Percentiles rank a stretch among this genome's conserved stretches.
Evolutionary conservation across 23 red algal genomes (phyloP).

Genomic region (Gracilaria domingensis): DNA sequence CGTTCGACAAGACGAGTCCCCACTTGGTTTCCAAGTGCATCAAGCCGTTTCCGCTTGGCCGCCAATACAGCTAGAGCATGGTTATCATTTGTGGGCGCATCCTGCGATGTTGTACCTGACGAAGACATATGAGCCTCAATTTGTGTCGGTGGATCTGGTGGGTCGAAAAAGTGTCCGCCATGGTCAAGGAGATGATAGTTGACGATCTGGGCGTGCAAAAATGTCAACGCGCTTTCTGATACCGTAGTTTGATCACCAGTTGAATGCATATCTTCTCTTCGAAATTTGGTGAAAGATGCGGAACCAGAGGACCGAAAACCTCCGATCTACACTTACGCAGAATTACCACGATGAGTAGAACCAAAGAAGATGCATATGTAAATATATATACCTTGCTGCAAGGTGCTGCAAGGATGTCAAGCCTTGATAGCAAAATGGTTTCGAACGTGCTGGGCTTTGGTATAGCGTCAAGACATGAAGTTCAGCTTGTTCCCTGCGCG

Average conservation of each 20-base stretch:
- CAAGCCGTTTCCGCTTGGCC: slow-evolving; percentile 63
- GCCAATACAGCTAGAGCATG: slow-evolving; percentile 13
- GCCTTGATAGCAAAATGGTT: no score
- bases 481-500: no score
- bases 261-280: neutral
- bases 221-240: slow-evolving; percentile 55
- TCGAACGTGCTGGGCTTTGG: no score
- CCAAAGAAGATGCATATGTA: no score
- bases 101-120: neutral
- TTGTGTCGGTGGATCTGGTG: slow-evolving; percentile 25
- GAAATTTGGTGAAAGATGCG: neutral
- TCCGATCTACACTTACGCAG: no score
- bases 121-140: neutral
- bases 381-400: no score
- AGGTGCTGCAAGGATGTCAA: no score
- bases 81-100: neutral
- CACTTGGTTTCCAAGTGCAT: slow-evolving; percentile 78
- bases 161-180: slow-evolving; percentile 43
- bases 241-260: slow-evolving; percentile 49
- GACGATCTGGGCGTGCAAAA: slow-evolving; percentile 83
- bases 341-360: no score
- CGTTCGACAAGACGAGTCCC: slow-evolving; percentile 78
- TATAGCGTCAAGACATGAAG: no score
- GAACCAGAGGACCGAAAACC: neutral
- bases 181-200: slow-evolving; percentile 57